phyloP scores from a whole-genome alignment of 2,329 filamentous ascomycete species.

The Monosporascus sp. region DNA sequence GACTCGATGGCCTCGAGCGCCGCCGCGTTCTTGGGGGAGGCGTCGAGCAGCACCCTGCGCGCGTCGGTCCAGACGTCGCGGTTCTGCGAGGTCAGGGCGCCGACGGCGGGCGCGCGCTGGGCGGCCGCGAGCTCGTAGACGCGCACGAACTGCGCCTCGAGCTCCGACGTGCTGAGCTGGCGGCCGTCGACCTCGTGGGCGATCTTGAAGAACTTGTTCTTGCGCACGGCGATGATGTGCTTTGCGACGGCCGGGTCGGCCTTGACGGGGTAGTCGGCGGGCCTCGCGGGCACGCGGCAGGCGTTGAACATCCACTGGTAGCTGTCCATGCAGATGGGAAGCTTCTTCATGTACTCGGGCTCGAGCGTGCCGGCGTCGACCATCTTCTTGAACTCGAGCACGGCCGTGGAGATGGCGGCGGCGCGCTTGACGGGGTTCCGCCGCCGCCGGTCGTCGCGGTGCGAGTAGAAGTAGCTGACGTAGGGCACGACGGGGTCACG shows the following conservation, averaged over 20 bases:
- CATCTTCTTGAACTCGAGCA: conserved; percentile 89
- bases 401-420: conserved; percentile 79
- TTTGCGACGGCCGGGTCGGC: conserved; percentile 70
- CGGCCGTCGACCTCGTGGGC: conserved; percentile 73
- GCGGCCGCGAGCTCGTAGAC: conserved; percentile 66
- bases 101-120: conserved; percentile 68
- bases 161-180: conserved; percentile 81
- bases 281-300: conserved; percentile 76
- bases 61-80: conserved; percentile 89
- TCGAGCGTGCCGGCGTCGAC: conserved; percentile 80
- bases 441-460: conserved; percentile 84
- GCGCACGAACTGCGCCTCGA: conserved; percentile 82
- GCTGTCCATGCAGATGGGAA: conserved; percentile 96
- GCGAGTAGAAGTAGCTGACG: conserved; percentile 99
- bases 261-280: conserved; percentile 78
- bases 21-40: conserved; percentile 73
- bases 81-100: conserved; percentile 84
- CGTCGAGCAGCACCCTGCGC: conserved; percentile 67
- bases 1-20: conserved; percentile 79
- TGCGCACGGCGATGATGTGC: conserved; percentile 84
- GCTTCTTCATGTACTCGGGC: conserved; percentile 97
- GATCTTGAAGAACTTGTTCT: conserved; percentile 98
- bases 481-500: conserved; percentile 95
- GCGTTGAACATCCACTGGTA: conserved; percentile 99
- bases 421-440: conserved; percentile 88